Evolutionary conservation across 805 yeast species (phyloP), one percentile per base, ranked within the genome.

Genomic region (Kuraishia cidri): DNA sequence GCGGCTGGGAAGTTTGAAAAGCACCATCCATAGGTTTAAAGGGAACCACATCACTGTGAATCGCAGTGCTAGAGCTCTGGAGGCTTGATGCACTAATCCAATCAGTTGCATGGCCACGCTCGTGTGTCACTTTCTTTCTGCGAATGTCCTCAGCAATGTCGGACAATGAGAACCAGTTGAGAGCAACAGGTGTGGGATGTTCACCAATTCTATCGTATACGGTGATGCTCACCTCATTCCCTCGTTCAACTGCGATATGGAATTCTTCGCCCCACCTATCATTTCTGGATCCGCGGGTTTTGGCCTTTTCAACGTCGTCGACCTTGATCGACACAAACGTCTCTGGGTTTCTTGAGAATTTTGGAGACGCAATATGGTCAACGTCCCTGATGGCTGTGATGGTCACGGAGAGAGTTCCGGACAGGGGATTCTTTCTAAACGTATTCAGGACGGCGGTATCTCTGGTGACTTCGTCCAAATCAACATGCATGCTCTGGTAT

Each of bases 111-210:
- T n/a, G n/a, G 2, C 77, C 82, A 37, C 71, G 58, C 26, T 83
- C 84, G 46, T 74, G 77, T 6, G 75, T 84, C 15, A 84, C 88
- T 47, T 85, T 86, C 54, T 79, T 81, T 47, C 92, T 82, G 57
- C 99, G 84, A 35, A 90, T 71, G 45, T 92, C 97, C 61, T 92
- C 99, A 1, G 94, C 87, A 27, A 92, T 72, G 55, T 92, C 99
- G 3, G 94, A 78, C 19, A 92, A 65, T 24, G 90, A 71, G 18
- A 90, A 68, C 98, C 98, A 92, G 46, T 82, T 75, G 24, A 92
- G 67, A 6, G 95, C 98, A 6, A 92, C 96, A 0, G 98, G 97
- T 6, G 79, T 75, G 38, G 69, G 60, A 31, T 65, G 70, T 37
- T 66, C 74, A 24, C 83, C 83, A 9, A 69, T 62, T 44, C 78